Evolutionary conservation across 164 flowering plant species (phyloP), one percentile per base, ranked within the genome.

Genomic region (Paratinospora sagittata): DNA sequence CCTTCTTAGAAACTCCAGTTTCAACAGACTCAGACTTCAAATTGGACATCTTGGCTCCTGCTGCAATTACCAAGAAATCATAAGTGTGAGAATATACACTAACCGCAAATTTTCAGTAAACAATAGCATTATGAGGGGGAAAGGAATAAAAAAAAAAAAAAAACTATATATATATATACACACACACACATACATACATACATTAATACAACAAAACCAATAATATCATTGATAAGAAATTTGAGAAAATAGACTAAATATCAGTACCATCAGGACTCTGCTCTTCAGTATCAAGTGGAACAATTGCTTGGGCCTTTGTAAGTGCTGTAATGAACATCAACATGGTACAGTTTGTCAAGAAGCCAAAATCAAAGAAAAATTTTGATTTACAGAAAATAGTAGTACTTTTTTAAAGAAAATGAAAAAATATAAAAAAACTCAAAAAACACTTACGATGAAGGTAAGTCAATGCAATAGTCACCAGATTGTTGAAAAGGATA

Each of bases 381-480:
- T 4, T 21, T n/a, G 24, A 21, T 17, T 30, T 55, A 55, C 23
- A 19, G 61, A n/a, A 55, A 55, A 55, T 6, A 55, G 6, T 1
- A 19, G n/a, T 19, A 55, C 1, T n/a, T 21, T 21, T 55, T 17
- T 21, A 55, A 55, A 55, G 24, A 9, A 43, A 0, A 55, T 55
- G 3, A 9, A 34, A 34, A n/a, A n/a, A n/a, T n/a, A n/a, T n/a
- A n/a, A n/a, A n/a, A n/a, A n/a, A n/a, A n/a, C n/a, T n/a, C n/a
- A n/a, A n/a, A 16, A n/a, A 77, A 7, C n/a, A 87, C 96, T 80
- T 78, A 93, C 98, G 93, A 55, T 87, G 81, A 30, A 93, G 88
- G 75, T 80, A 84, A 58, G 89, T 69, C 84, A 93, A 71, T 27
- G 94, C 89, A 75, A 82, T 61, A 47, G 88, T 90, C 75, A 88